Percentiles rank a stretch among this genome's conserved stretches.
These are phyloP conservation scores for Mucor piriformis DNA, from an alignment of 371 early-diverging fungal species.

Conservation along the genomic window DNA sequence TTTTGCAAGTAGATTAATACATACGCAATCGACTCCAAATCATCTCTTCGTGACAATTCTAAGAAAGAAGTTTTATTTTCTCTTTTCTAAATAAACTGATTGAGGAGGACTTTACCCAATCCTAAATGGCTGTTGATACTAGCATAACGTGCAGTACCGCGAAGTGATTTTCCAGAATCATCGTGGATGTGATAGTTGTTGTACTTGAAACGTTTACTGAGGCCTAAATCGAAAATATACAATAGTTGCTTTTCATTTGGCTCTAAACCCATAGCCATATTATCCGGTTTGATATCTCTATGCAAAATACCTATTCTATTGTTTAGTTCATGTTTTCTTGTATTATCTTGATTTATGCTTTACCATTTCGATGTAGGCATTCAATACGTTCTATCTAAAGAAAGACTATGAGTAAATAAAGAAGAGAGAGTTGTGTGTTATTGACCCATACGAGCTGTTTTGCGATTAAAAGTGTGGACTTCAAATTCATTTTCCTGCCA, in stretches of 20 bases:
- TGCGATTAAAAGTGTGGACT: too few species aligned
- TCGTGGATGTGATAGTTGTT: conserved; percentile 86
- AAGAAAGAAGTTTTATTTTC: not conserved
- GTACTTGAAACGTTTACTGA: conserved; percentile 94
- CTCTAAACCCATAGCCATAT: conserved; percentile 96
- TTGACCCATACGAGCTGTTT: too few species aligned
- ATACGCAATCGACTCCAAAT: conserved; percentile 89
- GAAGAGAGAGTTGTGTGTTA: too few species aligned
- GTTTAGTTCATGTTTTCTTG: too few species aligned
- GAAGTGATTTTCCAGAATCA: conserved; percentile 89
- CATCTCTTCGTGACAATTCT: conserved; percentile 93
- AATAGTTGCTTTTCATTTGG: conserved; percentile 84
- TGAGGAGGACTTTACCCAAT: conserved; percentile 21
- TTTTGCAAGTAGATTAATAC: conserved; percentile 89
- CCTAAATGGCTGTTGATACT: conserved; percentile 88
- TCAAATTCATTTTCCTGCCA: too few species aligned
- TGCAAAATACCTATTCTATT: conserved; percentile 53
- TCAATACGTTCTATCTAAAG: conserved; percentile 2
- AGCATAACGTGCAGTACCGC: conserved; percentile 91
- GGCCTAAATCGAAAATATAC: conserved; percentile 97
- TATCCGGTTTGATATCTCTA: conserved; percentile 93
- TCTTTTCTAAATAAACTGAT: not conserved
- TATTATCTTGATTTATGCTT: not conserved
- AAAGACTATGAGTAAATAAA: too few species aligned
- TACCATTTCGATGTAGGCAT: not conserved